phyloP scores from a whole-genome alignment of 1,284 basidiomycete genomes.

The Grifola frondosa region DNA sequence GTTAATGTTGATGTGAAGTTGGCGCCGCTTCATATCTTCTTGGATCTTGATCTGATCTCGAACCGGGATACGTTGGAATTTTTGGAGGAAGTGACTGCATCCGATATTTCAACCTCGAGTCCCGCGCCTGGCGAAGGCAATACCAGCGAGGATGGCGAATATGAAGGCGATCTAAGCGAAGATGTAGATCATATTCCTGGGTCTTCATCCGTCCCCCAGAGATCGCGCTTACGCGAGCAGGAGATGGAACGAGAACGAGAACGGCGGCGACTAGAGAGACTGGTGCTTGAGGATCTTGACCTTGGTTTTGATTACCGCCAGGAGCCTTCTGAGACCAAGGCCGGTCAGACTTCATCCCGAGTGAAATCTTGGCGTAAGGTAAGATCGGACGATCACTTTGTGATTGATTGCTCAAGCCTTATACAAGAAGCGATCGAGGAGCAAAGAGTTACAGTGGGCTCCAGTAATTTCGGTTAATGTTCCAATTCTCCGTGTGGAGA shows the following conservation, averaged over 20 bases:
- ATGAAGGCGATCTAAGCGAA: constrained; percentile 23
- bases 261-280: constrained; percentile 44
- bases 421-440: constrained; percentile 12
- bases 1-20: constrained; percentile 41
- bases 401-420: not conserved
- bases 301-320: constrained; percentile 48
- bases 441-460: too few species aligned
- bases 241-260: constrained; percentile 39
- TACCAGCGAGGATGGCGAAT: constrained; percentile 17
- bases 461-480: constrained; percentile 37
- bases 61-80: constrained; percentile 39
- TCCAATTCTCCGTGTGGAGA: constrained; percentile 59
- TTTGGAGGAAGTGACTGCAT: constrained; percentile 34
- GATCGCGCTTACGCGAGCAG: constrained; percentile 19
- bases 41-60: constrained; percentile 60
- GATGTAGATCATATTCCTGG: constrained; percentile 38
- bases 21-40: constrained; percentile 68
- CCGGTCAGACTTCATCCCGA: constrained; percentile 4
- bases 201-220: constrained; percentile 35
- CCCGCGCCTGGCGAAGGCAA: constrained; percentile 9
- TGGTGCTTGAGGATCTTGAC: constrained; percentile 56
- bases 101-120: constrained; percentile 11
- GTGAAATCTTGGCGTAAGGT: constrained; percentile 21
- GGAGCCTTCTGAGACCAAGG: constrained; percentile 4
- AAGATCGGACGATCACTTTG: too few species aligned